A percentile compares a stretch with the other conserved stretches of the same genome.
phyloP scores from a whole-genome alignment of 1,139 yeast species.

The Groenewaldozyma auringiensis region DNA sequence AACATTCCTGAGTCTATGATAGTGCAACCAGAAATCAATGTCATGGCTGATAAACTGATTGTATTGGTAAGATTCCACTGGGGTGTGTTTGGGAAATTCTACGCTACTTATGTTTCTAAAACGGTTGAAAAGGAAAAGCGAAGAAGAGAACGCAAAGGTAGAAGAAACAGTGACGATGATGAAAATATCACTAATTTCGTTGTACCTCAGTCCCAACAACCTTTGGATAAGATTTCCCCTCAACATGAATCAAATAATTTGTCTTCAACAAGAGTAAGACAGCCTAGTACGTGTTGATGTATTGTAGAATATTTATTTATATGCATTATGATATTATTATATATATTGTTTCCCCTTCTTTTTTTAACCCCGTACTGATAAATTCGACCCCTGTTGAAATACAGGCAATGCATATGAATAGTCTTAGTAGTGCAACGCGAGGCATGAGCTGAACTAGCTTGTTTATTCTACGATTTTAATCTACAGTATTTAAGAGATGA shows the following conservation, averaged over 20 bases:
- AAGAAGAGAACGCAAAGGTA: slow-evolving; percentile 1
- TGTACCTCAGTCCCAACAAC: slow-evolving; percentile 5
- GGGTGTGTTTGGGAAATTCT: slow-evolving; percentile 53
- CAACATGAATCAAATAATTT: neutral
- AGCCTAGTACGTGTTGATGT: slow-evolving; percentile 13
- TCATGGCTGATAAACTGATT: slow-evolving; percentile 46
- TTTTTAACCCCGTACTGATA: too few relatives aligned
- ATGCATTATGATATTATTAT: slow-evolving; percentile 3
- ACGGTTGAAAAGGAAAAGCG: slow-evolving; percentile 8
- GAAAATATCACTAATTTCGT: neutral
- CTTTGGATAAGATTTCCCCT: neutral
- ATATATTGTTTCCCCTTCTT: too few relatives aligned
- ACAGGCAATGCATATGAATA: too few relatives aligned
- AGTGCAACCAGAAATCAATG: slow-evolving; percentile 39
- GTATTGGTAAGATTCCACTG: slow-evolving; percentile 63
- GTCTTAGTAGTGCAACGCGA: too few relatives aligned
- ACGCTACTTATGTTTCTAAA: slow-evolving; percentile 19
- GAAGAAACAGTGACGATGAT: neutral
- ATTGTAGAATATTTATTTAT: neutral
- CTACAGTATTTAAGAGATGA: too few relatives aligned
- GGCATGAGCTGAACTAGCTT: too few relatives aligned
- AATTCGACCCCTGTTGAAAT: too few relatives aligned
- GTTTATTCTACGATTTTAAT: too few relatives aligned
- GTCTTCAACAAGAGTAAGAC: slow-evolving; percentile 11
- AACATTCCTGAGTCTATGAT: neutral